These are phyloP conservation scores for Tulasnella sp. DNA, from an alignment of 768 basidiomycete species.

Conservation along the genomic window DNA sequence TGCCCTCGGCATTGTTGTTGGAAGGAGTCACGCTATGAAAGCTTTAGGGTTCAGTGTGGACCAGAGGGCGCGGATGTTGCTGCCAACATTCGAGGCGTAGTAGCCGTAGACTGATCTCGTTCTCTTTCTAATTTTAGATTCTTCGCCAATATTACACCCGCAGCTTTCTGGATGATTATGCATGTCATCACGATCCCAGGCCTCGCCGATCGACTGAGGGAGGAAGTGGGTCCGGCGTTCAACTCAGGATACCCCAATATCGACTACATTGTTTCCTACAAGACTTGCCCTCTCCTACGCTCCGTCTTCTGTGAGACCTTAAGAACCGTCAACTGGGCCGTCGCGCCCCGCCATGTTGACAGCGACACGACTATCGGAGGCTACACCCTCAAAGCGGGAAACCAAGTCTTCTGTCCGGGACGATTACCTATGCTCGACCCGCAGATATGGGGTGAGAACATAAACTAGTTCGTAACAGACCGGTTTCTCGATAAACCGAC, in stretches of 20 bases:
- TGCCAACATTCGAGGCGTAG: slow-evolving; percentile 5
- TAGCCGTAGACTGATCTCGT: too few species aligned
- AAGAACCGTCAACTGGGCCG: background rate
- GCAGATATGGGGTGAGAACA: background rate
- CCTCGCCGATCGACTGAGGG: background rate
- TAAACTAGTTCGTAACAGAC: background rate
- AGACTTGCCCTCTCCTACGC: slow-evolving; percentile 10
- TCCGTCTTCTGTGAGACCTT: slow-evolving; percentile 3
- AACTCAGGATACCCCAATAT: background rate
- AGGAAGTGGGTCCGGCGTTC: slow-evolving; percentile 1
- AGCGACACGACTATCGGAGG: slow-evolving; percentile 1
- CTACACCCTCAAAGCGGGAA: slow-evolving; percentile 4
- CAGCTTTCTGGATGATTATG: slow-evolving; percentile 12
- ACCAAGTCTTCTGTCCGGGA: slow-evolving; percentile 8
- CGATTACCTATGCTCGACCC: background rate
- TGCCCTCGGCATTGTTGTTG: slow-evolving; percentile 2
- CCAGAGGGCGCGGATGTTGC: background rate
- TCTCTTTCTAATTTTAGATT: slow-evolving; percentile 7
- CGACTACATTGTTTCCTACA: background rate
- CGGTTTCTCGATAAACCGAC: slow-evolving; percentile 5
- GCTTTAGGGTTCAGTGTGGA: background rate
- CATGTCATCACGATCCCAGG: slow-evolving; percentile 2
- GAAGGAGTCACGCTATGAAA: background rate
- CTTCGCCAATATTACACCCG: slow-evolving; percentile 4
- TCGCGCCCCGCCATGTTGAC: slow-evolving; percentile 9